These are phyloP conservation scores for Solioccasus polychromus DNA, from an alignment of 768 basidiomycete genomes.

Conservation along the genomic window DNA sequence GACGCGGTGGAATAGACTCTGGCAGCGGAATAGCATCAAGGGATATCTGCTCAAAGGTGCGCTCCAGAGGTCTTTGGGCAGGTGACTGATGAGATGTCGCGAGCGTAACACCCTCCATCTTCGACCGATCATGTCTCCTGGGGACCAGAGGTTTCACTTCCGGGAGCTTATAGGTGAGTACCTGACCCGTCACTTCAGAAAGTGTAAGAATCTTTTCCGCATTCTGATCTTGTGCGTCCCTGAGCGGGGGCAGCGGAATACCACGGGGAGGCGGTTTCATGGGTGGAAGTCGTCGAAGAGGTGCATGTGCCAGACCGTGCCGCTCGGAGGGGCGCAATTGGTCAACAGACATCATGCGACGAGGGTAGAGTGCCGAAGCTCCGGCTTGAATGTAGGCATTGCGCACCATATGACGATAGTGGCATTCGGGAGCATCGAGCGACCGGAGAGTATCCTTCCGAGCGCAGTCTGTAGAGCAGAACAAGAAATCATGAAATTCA, in stretches of 20 bases:
- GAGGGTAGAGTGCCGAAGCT: neutral
- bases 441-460: conserved; percentile 27
- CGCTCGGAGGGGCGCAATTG: conserved; percentile 3
- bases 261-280: neutral
- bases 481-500: conserved; percentile 27
- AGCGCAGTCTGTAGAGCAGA: conserved; percentile 27
- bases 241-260: neutral
- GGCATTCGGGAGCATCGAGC: conserved; percentile 19
- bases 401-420: conserved; percentile 24
- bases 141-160: conserved; percentile 1
- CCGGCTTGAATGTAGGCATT: conserved; percentile 12
- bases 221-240: neutral
- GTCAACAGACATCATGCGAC: conserved; percentile 10
- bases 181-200: conserved; percentile 16
- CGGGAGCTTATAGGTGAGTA: conserved; percentile 3
- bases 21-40: conserved; percentile 12
- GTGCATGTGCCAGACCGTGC: neutral
- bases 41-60: conserved; percentile 5
- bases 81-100: neutral
- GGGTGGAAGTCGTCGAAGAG: neutral
- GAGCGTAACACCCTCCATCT: conserved; percentile 2
- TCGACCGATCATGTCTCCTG: neutral
- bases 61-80: neutral
- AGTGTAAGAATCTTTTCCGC: conserved; percentile 14
- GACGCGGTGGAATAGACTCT: conserved; percentile 1